Evolutionary conservation across 495 filamentous ascomycete species (phyloP).

Genomic region (Xylaria telfairii): DNA sequence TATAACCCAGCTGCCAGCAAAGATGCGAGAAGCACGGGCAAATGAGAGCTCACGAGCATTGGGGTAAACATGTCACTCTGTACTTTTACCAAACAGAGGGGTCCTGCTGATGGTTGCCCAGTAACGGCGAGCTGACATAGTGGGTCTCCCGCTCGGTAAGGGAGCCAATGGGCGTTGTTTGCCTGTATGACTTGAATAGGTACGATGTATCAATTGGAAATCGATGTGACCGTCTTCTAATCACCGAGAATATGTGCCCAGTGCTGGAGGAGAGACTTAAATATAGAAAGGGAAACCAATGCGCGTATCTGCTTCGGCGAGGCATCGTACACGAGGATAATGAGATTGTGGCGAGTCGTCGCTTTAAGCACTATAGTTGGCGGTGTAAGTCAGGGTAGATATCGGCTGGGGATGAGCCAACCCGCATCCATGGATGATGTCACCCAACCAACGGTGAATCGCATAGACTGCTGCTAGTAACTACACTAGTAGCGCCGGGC

Average conservation of each 20-base stretch:
- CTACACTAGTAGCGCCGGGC: neutral
- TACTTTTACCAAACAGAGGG: conserved; percentile 31
- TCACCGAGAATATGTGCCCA: neutral
- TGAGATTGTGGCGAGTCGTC: neutral
- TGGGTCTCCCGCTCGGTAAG: conserved; percentile 9
- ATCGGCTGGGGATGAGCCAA: neutral
- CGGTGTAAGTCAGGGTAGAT: neutral
- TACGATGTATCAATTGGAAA: neutral
- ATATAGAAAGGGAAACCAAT: neutral
- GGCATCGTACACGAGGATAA: neutral
- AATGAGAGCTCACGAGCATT: conserved; percentile 6
- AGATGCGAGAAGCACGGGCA: conserved; percentile 10
- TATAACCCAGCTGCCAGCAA: conserved; percentile 17
- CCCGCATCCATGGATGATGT: too few relatives aligned
- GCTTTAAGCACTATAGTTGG: neutral
- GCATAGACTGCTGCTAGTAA: neutral
- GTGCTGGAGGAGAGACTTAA: neutral
- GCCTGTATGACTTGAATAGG: neutral
- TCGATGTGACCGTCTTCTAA: neutral
- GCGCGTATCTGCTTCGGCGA: neutral
- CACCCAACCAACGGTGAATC: neutral
- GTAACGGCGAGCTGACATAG: conserved; percentile 11
- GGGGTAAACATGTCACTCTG: conserved; percentile 17
- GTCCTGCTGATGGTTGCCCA: conserved; percentile 26
- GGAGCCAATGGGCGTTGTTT: neutral